Conservation (phyloP, 2,329 filamentous ascomycete genomes). For the Colletotrichum gloeosporioides region DNA sequence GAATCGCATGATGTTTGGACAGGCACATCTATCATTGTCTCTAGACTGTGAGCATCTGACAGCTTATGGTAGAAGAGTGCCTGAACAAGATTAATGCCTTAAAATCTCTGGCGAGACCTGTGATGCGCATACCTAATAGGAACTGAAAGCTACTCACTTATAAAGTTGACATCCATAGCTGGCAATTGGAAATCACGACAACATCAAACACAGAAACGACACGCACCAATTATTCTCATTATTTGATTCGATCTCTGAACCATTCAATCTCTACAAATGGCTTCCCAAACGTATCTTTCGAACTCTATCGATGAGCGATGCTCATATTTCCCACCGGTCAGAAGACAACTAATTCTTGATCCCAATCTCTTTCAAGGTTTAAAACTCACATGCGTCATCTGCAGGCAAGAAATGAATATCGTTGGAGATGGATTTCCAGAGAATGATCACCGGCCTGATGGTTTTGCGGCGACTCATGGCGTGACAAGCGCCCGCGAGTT, state of each 20-base stretch:
- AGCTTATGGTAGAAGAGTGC: neutral
- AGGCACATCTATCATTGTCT: neutral
- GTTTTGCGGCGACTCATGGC: neutral
- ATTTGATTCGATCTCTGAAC: neutral
- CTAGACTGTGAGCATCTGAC: neutral
- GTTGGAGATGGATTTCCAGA: neutral
- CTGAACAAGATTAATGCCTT: neutral
- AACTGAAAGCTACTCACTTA: neutral
- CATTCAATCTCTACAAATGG: neutral
- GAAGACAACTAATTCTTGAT: neutral
- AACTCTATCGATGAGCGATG: neutral
- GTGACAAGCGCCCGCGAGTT: neutral
- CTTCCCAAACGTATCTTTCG: neutral
- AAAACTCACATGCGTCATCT: neutral
- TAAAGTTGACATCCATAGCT: neutral
- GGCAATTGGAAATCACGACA: neutral
- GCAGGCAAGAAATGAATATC: neutral
- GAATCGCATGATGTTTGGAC: neutral
- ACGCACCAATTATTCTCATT: neutral
- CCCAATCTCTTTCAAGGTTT: neutral
- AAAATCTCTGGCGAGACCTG: neutral
- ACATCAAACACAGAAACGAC: neutral
- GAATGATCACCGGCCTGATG: neutral
- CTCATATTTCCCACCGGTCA: neutral
- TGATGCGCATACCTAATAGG: fast-evolving